Conservation (phyloP, 2,329 filamentous ascomycete genomes). For the Karstenula rhodostoma region DNA sequence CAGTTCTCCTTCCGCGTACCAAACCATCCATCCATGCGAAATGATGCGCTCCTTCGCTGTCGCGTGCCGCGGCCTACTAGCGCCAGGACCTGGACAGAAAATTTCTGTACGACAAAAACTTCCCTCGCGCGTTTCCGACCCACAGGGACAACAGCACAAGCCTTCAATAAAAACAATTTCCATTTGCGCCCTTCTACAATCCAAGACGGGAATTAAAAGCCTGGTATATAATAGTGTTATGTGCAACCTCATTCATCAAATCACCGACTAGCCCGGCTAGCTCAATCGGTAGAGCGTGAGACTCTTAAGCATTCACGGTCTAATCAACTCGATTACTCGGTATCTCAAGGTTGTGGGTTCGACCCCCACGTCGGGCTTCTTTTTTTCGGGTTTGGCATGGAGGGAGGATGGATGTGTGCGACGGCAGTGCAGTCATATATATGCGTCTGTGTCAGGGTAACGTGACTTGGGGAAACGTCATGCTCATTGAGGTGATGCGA, state of each 20-base stretch:
- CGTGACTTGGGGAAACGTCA: conserved; percentile 1
- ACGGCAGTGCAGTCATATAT: neutral
- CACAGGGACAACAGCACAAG: neutral
- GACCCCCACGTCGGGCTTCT: conserved; percentile 10
- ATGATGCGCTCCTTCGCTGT: neutral
- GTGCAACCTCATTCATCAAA: conserved; percentile 8
- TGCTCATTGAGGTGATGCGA: neutral
- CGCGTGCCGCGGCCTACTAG: neutral
- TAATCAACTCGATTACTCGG: conserved; percentile 3
- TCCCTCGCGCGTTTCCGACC: neutral
- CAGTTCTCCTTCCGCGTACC: neutral
- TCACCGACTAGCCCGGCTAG: conserved; percentile 32
- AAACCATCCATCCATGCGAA: neutral
- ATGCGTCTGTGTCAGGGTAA: neutral
- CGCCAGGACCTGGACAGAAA: neutral
- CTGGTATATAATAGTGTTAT: neutral
- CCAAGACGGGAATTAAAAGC: neutral
- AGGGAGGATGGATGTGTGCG: too few species aligned
- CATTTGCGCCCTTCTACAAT: neutral
- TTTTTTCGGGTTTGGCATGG: neutral
- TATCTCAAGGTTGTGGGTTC: conserved; percentile 12
- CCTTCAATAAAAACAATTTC: neutral
- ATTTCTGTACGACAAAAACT: neutral
- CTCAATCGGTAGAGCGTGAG: conserved; percentile 42
- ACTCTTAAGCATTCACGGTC: conserved; percentile 29